These are phyloP conservation scores for Acorus gramineus DNA, from an alignment of 106 monocot species.

Conservation along the genomic window DNA sequence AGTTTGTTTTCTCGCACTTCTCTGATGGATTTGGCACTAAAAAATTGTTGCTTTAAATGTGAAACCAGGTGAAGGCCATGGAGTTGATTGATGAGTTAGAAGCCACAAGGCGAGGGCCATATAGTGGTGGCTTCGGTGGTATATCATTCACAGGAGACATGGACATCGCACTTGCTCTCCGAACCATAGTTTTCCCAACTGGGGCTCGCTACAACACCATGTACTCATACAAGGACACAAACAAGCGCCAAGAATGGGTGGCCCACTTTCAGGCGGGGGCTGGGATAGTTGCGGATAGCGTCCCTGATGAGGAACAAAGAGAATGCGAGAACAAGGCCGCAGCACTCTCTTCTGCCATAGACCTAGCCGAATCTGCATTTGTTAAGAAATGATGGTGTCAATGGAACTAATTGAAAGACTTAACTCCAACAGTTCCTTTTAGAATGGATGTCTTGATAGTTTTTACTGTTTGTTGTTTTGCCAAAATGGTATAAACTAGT, in stretches of 20 bases:
- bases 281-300: conserved; percentile 65
- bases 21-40: no score
- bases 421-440: no score
- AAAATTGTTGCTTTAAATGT: not conserved
- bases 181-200: conserved; percentile 64
- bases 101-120: conserved; percentile 54
- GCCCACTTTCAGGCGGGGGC: conserved; percentile 77
- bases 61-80: conserved; percentile 59
- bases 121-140: conserved; percentile 68
- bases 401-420: no score
- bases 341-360: conserved; percentile 55
- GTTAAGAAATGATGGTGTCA: not conserved
- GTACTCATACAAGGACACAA: conserved; percentile 30
- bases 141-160: conserved; percentile 51
- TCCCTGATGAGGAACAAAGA: conserved; percentile 50
- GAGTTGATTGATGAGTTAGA: conserved; percentile 67
- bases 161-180: conserved; percentile 52
- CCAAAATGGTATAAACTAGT: no score
- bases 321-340: conserved; percentile 80
- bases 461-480: no score
- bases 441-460: no score
- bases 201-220: conserved; percentile 37
- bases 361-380: conserved; percentile 58
- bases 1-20: not conserved
- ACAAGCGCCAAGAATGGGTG: conserved; percentile 56